phyloP scores from a whole-genome alignment of 2,329 filamentous ascomycete genomes.

The Aquanectria penicillioides region DNA sequence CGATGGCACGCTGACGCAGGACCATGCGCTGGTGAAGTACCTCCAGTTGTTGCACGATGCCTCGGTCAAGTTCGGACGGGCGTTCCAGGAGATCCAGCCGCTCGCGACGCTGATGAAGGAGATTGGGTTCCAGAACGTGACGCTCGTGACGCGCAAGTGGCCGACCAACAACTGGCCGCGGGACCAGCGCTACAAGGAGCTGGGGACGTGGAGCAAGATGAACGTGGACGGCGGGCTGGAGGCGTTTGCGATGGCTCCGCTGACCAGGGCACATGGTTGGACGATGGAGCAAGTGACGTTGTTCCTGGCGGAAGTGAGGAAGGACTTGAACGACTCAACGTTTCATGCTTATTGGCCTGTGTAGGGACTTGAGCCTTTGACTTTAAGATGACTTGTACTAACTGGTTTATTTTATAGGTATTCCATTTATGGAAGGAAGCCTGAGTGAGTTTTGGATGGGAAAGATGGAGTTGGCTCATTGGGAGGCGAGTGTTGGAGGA shows the following conservation, averaged over 20 bases:
- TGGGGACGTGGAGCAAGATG: slow-evolving; percentile 27
- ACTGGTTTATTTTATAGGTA: slow-evolving; percentile 7
- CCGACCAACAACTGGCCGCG: slow-evolving; percentile 32
- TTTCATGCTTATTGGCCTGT: slow-evolving; percentile 30
- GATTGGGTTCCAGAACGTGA: slow-evolving; percentile 33
- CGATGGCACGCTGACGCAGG: slow-evolving; percentile 26
- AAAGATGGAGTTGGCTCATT: not conserved
- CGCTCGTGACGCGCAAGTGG: slow-evolving; percentile 29
- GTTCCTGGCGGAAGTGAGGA: slow-evolving; percentile 27
- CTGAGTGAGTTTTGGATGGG: not conserved
- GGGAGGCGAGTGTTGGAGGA: not conserved
- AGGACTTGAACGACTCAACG: slow-evolving; percentile 13
- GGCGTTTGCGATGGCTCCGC: slow-evolving; percentile 30
- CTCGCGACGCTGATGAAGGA: slow-evolving; percentile 26
- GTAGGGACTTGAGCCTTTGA: not conserved
- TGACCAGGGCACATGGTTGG: slow-evolving; percentile 29
- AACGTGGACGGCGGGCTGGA: slow-evolving; percentile 29
- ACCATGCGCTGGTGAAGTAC: slow-evolving; percentile 34
- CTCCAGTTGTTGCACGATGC: slow-evolving; percentile 32
- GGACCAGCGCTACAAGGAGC: slow-evolving; percentile 27
- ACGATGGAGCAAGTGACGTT: slow-evolving; percentile 14
- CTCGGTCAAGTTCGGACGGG: slow-evolving; percentile 33
- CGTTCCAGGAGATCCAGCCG: slow-evolving; percentile 26
- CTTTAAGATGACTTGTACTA: not conserved
- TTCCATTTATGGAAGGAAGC: slow-evolving; percentile 25